phyloP scores from a whole-genome alignment of 1,284 basidiomycete genomes.

The Cryptococcus sp. region DNA sequence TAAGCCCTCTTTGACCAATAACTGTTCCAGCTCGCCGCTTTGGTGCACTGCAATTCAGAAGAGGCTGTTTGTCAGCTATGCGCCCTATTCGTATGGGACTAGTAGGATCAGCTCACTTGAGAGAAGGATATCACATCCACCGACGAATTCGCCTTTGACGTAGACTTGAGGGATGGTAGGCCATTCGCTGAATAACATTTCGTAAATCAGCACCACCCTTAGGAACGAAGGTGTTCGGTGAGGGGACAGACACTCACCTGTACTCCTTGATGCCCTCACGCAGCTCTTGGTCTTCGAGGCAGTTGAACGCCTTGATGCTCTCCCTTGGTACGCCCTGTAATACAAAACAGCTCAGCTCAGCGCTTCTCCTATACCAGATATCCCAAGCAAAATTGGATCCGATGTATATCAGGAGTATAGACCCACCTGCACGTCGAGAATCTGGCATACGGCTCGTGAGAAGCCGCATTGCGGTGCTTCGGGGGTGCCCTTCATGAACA shows the following conservation, averaged over 20 bases:
- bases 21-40: constrained; percentile 84
- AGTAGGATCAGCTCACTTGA: constrained; percentile 67
- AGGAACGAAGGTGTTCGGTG: background rate
- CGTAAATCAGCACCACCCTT: constrained; percentile 13
- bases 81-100: no score
- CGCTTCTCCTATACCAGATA: background rate
- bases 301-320: constrained; percentile 86
- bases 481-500: constrained; percentile 91
- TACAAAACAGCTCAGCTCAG: constrained; percentile 38
- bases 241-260: constrained; percentile 65
- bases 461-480: constrained; percentile 79
- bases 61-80: background rate
- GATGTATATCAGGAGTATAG: background rate
- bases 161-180: constrained; percentile 97
- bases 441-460: constrained; percentile 88
- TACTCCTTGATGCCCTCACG: constrained; percentile 85
- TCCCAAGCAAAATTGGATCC: background rate
- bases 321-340: constrained; percentile 72
- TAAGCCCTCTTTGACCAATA: constrained; percentile 73
- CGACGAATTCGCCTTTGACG: constrained; percentile 91
- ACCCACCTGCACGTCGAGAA: constrained; percentile 75
- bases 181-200: constrained; percentile 72
- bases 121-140: constrained; percentile 93
- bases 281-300: constrained; percentile 78
- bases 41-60: constrained; percentile 75